Evolutionary conservation across 176 grass and related monocot species (phyloP), one percentile per base, ranked within the genome.

Genomic region (Metroxylon sagu): DNA sequence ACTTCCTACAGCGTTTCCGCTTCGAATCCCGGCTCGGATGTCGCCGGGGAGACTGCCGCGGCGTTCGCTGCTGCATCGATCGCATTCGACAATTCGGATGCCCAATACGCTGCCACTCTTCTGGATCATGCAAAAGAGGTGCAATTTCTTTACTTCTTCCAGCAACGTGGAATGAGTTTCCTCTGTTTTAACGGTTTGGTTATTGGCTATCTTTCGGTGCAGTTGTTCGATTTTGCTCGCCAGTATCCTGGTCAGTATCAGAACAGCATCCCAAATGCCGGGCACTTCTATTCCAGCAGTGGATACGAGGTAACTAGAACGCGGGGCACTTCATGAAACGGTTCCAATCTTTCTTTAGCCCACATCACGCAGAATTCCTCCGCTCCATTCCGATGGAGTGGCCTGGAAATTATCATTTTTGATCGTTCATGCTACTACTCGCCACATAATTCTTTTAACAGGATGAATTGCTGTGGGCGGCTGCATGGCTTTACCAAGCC

Each of bases 381-480:
- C 6, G 0, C 7, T 39, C 35, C 0, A 39, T 39, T 39, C 35
- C 35, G 7, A 39, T 10, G 35, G 35, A 39, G 2, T 39, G 35
- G 12, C 35, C 7, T 8, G 35, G 12, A 2, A 12, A 10, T 39
- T 12, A 5, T 39, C 7, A 12, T 10, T 5, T 12, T 39, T 39
- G 35, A 39, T 12, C 1, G 35, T 10, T 39, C 6, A 39, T 39
- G 0, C 8, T 12, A 39, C 35, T 10, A 10, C 8, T 5, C 7
- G 7, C 5, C n/a, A 35, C 12, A 52, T 58, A 4, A 55, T 43
- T 29, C 16, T 19, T 26, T 53, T 12, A 16, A 62, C 74, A 90
- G 86, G 91, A 95, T 75, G 86, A 95, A 56, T 71, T 90, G 66
- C 52, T 80, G 17, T 95, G 91, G 86, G 83, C 83, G 10, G 74